phyloP scores from a whole-genome alignment of 2,329 filamentous ascomycete species.

The Pestalotiopsis sp. region DNA sequence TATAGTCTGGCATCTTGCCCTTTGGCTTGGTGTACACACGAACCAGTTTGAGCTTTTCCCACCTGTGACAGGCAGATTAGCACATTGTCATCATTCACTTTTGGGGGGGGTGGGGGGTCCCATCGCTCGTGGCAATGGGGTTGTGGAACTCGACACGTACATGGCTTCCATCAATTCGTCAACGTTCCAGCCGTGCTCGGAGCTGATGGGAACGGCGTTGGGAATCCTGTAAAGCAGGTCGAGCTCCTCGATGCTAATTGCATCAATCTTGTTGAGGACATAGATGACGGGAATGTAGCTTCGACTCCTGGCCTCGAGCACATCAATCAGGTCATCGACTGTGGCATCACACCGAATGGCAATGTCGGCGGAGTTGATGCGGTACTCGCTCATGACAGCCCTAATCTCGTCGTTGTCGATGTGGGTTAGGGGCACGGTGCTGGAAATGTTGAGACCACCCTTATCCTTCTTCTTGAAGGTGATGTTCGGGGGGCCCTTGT shows the following conservation, averaged over 20 bases:
- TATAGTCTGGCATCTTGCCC: constrained; percentile 91
- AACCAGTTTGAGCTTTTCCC: constrained; percentile 91
- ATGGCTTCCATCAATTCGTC: constrained; percentile 96
- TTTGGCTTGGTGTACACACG: constrained; percentile 98
- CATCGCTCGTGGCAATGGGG: background rate
- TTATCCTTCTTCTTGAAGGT: constrained; percentile 99
- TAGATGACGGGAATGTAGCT: constrained; percentile 99
- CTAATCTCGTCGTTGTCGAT: constrained; percentile 97
- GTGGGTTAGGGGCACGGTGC: constrained; percentile 86
- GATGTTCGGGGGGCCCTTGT: constrained; percentile 96
- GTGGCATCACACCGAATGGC: constrained; percentile 97
- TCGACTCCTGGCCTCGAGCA: constrained; percentile 90
- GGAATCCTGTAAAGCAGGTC: constrained; percentile 96
- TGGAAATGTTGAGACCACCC: constrained; percentile 94
- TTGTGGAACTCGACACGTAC: constrained; percentile 43
- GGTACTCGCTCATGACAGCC: constrained; percentile 96
- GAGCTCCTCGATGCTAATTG: constrained; percentile 96
- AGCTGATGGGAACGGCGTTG: constrained; percentile 95
- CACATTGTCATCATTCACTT: background rate
- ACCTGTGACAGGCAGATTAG: constrained; percentile 45
- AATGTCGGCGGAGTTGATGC: constrained; percentile 94
- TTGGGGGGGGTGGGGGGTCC: no score
- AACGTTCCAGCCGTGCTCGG: constrained; percentile 96
- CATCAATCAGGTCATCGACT: constrained; percentile 93
- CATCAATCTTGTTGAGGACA: constrained; percentile 98